Base-by-base conservation (phyloP, 78 protist species). In the Dictyostelium brefeldianum region DNA sequence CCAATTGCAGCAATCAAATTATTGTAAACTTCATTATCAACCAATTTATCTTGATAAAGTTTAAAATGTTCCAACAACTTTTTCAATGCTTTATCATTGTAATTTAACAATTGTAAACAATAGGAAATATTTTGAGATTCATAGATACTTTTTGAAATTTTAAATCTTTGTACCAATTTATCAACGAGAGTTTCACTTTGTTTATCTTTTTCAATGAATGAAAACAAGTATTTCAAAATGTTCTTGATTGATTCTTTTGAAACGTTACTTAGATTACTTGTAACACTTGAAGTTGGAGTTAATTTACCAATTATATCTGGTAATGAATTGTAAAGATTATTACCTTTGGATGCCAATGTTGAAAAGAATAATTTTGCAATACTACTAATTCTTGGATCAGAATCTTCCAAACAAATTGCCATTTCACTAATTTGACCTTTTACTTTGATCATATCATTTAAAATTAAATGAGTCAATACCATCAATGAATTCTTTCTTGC, bases 391-490 rank as follows among this genome's bases (percentile, higher is more conserved):
- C 84, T 69, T 51, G 0, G 51, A 22, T 89, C 95, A 2, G 75
- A 41, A 64, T 98, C 99, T 46, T 56, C 85, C 15, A 94, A 43
- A 41, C 94, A 94, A 17, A 91, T 47, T 25, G 98, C 98, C 74
- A 97, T 50, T 22, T 97, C 97, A 41, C 90, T 67, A 9, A 81
- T 81, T 29, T 67, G 82, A 57, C 53, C 84, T 48, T 78, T 70
- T 18, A 65, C 90, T 90, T 96, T 96, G 80, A 98, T 54, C 99
- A 98, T 98, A 84, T 96, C 99, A 91, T 98, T 96, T 41, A 98
- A 93, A 78, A 98, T 95, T 50, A 98, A 95, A 89, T 98, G 99
- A 22, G 98, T 90, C 15, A 98, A 89, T 14, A 98, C 99, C 96
- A 97, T 85, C 22, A 98, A 82, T 25, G 98, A 51, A 80, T 95